Percentiles rank a stretch among this genome's conserved stretches.
phyloP scores from a whole-genome alignment of 2,329 filamentous ascomycete genomes.

The Thielaviopsis musarum region DNA sequence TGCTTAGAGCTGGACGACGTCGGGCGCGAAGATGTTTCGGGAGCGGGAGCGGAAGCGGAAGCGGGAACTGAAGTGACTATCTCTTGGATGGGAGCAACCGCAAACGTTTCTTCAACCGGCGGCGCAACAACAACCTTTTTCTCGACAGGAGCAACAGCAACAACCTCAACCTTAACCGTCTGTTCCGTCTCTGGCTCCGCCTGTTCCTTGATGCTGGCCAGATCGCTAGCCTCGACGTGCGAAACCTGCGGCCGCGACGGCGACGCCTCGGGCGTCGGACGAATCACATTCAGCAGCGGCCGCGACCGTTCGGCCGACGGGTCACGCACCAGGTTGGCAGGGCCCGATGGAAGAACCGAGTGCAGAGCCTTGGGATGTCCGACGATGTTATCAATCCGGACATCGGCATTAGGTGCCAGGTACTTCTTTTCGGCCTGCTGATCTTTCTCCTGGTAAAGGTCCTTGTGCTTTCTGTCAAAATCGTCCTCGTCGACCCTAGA shows the following conservation, averaged over 20 bases:
- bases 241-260: conserved; percentile 19
- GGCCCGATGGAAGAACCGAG: conserved; percentile 14
- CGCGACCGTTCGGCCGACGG: conserved; percentile 37
- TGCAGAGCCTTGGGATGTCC: conserved; percentile 31
- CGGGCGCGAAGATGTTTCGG: not conserved
- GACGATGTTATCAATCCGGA: conserved; percentile 42
- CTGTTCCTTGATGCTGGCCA: conserved; percentile 4
- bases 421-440: conserved; percentile 19
- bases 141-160: not conserved
- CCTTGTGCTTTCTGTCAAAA: not conserved
- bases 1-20: not conserved
- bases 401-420: conserved; percentile 45
- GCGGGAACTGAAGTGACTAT: not conserved
- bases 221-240: conserved; percentile 10
- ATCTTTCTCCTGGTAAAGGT: not conserved
- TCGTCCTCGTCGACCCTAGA: not conserved
- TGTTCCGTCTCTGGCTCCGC: not conserved
- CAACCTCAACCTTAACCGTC: not conserved
- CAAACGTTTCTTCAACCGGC: not conserved
- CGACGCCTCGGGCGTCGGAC: conserved; percentile 39
- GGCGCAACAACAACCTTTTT: not conserved
- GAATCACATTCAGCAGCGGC: conserved; percentile 42
- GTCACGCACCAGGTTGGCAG: conserved; percentile 23
- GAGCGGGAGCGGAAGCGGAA: too few species aligned
- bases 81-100: not conserved